Evolutionary conservation across 805 yeast genomes (phyloP), one percentile per base, ranked within the genome.

Genomic region (Wickerhamiella dianesei): DNA sequence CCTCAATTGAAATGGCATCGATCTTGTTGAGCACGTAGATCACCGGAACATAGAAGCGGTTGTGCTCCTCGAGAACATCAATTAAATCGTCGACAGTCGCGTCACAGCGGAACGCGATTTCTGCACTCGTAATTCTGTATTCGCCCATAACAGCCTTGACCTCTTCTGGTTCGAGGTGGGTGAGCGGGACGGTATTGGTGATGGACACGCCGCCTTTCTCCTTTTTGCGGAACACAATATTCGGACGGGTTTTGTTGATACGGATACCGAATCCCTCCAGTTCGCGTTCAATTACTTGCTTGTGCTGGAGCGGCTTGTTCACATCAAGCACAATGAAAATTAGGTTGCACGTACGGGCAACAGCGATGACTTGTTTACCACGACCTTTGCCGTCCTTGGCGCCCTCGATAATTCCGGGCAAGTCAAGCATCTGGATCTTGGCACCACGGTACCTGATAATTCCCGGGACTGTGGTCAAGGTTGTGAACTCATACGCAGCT

Each of bases 361-460:
- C 98, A 2, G 98, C 98, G 67, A 92, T 92, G 47, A 92, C 98
- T 68, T 92, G 98, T 61, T 94, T 77, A 58, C 98, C 97, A 67
- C 98, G 79, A 62, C 98, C 98, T 64, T 87, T 87, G 60, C 97
- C 97, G 61, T 86, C 95, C 49, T 92, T 77, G n/a, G 97, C 97
- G 52, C 97, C 97, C 63, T 85, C 86, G 48, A 89, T 89, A 57
- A 89, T 89, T 63, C 98, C 98, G 1, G 98, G 98, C 45, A 89
- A 68, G 73, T 89, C 98, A 39, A 89, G 89, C 94, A 92, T 86
- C 70, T 92, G 99, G 54, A 92, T 81, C 69, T 86, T 89, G 45
- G 98, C 97, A 60, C 99, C 99, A 57, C 88, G 85, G 62, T 86
- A 89, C 66, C 83, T 81, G 61, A 92, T 87, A 40, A 86, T 85